Evolutionary conservation across 2,329 filamentous ascomycete genomes (phyloP).

Genomic region (Botrytis pseudocinerea): DNA sequence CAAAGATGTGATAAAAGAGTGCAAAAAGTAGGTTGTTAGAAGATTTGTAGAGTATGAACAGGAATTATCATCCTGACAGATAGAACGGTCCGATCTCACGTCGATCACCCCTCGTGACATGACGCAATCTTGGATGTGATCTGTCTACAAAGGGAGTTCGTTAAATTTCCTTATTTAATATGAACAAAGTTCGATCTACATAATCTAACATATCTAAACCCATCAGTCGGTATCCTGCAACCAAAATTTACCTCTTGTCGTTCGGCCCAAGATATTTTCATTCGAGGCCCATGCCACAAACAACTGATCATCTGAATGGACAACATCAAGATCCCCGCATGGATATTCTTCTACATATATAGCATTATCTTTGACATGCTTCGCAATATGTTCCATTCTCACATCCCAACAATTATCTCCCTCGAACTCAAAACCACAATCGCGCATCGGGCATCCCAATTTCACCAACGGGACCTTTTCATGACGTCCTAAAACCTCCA

Average conservation of each 20-base stretch:
- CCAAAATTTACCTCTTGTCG: not conserved
- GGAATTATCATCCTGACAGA: not conserved
- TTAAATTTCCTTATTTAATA: not conserved
- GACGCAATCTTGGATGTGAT: not conserved
- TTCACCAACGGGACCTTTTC: not conserved
- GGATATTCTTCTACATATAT: not conserved
- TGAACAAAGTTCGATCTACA: not conserved
- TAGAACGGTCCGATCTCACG: no score
- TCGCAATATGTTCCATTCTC: conserved; percentile 1
- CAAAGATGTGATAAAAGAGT: conserved; percentile 14
- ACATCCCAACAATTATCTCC: not conserved
- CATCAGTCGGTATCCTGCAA: not conserved
- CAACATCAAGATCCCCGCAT: not conserved
- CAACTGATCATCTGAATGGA: not conserved
- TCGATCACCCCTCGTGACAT: not conserved
- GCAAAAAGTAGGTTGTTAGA: no score
- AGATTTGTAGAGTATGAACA: not conserved
- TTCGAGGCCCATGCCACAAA: not conserved
- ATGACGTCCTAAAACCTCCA: not conserved
- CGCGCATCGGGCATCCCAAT: not conserved
- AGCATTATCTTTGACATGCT: conserved; percentile 2
- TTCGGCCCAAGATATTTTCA: not conserved
- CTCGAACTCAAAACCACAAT: not conserved
- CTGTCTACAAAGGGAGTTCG: not conserved
- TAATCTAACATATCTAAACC: not conserved